These are phyloP conservation scores for Fusarium continuum DNA, from an alignment of 2,329 filamentous ascomycete species.

Conservation along the genomic window DNA sequence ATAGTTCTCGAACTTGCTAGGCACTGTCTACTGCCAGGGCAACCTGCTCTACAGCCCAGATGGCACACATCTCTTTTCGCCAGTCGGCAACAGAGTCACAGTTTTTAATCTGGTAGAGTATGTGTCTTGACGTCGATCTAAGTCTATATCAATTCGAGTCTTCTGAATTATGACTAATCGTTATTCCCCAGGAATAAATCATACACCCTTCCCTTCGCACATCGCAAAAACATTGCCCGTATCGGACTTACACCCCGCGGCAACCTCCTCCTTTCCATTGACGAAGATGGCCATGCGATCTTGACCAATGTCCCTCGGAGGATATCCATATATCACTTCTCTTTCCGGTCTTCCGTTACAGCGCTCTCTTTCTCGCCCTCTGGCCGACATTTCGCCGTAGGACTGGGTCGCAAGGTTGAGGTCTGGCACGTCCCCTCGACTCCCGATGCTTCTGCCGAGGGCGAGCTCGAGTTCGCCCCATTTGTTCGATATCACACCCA, in stretches of 20 bases:
- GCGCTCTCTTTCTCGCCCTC: slow-evolving; percentile 91
- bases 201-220: slow-evolving; percentile 85
- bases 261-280: slow-evolving; percentile 90
- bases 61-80: slow-evolving; percentile 93
- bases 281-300: slow-evolving; percentile 93
- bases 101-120: slow-evolving; percentile 98
- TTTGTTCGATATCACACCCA: slow-evolving; percentile 90
- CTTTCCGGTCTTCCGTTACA: slow-evolving; percentile 85
- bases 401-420: slow-evolving; percentile 86
- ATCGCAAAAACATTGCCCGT: slow-evolving; percentile 90
- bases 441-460: slow-evolving; percentile 79
- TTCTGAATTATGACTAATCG: slow-evolving; percentile 45
- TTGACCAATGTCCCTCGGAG: slow-evolving; percentile 89
- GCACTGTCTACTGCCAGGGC: slow-evolving; percentile 97
- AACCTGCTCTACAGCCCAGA: slow-evolving; percentile 97
- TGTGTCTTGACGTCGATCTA: slow-evolving; percentile 39
- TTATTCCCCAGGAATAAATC: slow-evolving; percentile 78
- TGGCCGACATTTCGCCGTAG: slow-evolving; percentile 89
- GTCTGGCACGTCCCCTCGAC: slow-evolving; percentile 96
- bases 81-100: slow-evolving; percentile 94
- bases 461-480: slow-evolving; percentile 92
- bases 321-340: slow-evolving; percentile 91
- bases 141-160: accelerated
- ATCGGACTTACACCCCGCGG: slow-evolving; percentile 89
- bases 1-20: slow-evolving; percentile 97